phyloP scores from a whole-genome alignment of 2,329 filamentous ascomycete species.

The Plenodomus tracheiphilus region DNA sequence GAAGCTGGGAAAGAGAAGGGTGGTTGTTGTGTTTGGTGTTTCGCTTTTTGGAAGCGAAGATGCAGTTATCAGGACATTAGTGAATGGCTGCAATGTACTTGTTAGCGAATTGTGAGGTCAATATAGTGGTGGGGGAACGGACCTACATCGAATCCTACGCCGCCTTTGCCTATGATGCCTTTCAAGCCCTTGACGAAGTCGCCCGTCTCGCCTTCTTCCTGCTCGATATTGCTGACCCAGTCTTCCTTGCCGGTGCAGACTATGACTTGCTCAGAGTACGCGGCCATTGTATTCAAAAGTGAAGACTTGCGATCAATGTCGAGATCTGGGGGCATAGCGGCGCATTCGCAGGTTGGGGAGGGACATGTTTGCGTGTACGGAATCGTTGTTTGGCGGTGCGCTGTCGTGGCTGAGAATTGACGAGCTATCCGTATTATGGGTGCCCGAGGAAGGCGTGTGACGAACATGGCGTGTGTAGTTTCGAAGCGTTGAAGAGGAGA shows the following conservation, averaged over 20 bases:
- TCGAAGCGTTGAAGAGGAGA: not conserved
- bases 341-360: slow-evolving; percentile 74
- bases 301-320: slow-evolving; percentile 73
- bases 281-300: slow-evolving; percentile 75
- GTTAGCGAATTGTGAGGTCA: not conserved
- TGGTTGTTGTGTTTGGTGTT: slow-evolving; percentile 47
- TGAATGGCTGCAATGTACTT: slow-evolving; percentile 67
- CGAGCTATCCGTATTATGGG: not conserved
- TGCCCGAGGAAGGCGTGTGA: slow-evolving; percentile 1
- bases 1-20: slow-evolving; percentile 80
- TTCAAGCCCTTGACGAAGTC: slow-evolving; percentile 72
- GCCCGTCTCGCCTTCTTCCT: slow-evolving; percentile 63
- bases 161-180: slow-evolving; percentile 48
- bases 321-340: slow-evolving; percentile 66
- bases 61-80: slow-evolving; percentile 76
- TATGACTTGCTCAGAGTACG: slow-evolving; percentile 80
- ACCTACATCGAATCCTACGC: slow-evolving; percentile 53
- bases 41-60: slow-evolving; percentile 62
- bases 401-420: slow-evolving; percentile 7
- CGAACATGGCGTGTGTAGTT: slow-evolving; percentile 1
- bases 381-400: slow-evolving; percentile 18
- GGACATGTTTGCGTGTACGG: slow-evolving; percentile 60
- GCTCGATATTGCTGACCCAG: slow-evolving; percentile 83
- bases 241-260: slow-evolving; percentile 79
- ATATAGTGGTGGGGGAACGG: slow-evolving; percentile 14